These are phyloP conservation scores for Trichoderma sp. DNA, from an alignment of 2,329 filamentous ascomycete genomes.

Conservation along the genomic window DNA sequence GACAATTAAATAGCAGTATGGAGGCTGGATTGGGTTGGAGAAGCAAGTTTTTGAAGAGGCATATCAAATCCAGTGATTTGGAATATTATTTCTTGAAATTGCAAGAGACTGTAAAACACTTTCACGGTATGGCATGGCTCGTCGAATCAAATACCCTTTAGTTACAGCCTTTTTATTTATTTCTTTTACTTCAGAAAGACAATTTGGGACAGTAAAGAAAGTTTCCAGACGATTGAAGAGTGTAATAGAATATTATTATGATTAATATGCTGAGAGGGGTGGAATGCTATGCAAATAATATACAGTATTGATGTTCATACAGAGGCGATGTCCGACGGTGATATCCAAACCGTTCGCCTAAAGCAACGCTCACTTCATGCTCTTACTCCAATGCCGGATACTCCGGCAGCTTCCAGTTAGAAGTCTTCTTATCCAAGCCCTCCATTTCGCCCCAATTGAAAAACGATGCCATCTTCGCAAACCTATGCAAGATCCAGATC, in stretches of 20 bases:
- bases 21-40: background rate
- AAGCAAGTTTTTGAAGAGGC: background rate
- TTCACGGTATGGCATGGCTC: background rate
- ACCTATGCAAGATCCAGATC: constrained; percentile 1
- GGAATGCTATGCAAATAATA: background rate
- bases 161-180: too few species aligned
- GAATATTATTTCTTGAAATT: too few species aligned
- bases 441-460: background rate
- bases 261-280: background rate
- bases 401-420: background rate
- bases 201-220: too few species aligned
- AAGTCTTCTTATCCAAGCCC: background rate
- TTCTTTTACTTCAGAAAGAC: too few species aligned
- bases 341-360: background rate
- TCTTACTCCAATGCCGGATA: background rate
- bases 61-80: background rate
- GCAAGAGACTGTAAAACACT: too few species aligned
- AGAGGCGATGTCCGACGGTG: background rate
- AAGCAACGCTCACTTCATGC: background rate
- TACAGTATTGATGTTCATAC: background rate
- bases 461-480: background rate
- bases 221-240: background rate
- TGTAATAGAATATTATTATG: background rate
- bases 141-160: background rate
- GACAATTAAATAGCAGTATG: background rate